Base-by-base conservation (phyloP, 257 asterid species). In the Thymus quinquecostatus region DNA sequence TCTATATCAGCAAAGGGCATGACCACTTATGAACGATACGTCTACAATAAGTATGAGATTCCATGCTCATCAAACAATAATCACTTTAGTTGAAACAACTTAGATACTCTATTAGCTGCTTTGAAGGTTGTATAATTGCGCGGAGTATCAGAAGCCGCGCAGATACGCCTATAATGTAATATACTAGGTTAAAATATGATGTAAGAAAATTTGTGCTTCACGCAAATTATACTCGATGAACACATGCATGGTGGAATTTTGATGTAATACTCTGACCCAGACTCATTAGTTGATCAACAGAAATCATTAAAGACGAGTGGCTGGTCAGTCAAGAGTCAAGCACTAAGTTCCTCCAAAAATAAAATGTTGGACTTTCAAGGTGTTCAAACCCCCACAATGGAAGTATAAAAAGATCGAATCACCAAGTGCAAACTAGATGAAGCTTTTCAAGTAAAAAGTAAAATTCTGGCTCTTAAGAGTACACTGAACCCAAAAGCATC, bases 291-390 rank as follows among this genome's bases (percentile, higher is more conserved):
- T 30, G 44, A 13, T 65, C 67, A 64, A 44, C 8, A 43, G 11
- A 51, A 38, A 12, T 8, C 64, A 33, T 44, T 51, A 65, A 45
- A 10, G 6, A 21, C 58, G 62, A 62, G 45, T 33, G 27, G 45
- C 41, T 36, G 56, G 44, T 11, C 66, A 47, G 68, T 58, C 73
- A 63, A 14, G 49, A 53, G 64, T 36, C 71, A 50, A 64, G 58
- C 65, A 41, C 61, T 48, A 66, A 56, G 78, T 36, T 53, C 14
- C 48, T 63, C 13, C n/a, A 29, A n/a, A 36, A 58, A 2, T 14
- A 43, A 43, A 28, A 48, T 4, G 13, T 28, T 47, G 34, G 48
- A 51, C 70, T 63, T 21, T 34, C 14, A 33, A 62, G 65, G 58
- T 30, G 4, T 29, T 38, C 43, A 41, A 56, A 30, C n/a, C 28